Evolutionary conservation across 1,139 yeast species (phyloP).

Genomic region (Suhomyces chickasaworum): DNA sequence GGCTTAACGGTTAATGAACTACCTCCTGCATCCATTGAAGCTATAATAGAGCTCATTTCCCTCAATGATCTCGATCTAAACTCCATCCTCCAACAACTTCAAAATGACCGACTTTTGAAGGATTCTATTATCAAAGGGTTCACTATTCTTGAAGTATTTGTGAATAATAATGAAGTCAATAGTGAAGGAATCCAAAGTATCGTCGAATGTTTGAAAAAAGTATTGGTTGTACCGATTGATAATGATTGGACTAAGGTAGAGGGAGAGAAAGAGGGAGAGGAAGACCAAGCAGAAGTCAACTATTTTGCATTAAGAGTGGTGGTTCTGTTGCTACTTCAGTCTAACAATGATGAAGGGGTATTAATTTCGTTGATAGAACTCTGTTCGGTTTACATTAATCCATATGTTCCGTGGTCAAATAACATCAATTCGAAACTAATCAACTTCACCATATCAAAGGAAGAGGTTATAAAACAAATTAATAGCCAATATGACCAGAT

Average conservation of each 20-base stretch:
- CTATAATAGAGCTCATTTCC: neutral
- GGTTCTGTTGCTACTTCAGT: neutral
- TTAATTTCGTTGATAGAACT: conserved; percentile 7
- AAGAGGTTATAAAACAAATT: neutral
- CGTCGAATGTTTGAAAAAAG: neutral
- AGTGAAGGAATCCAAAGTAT: neutral
- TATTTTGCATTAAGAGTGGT: conserved; percentile 8
- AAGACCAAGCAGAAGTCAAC: neutral
- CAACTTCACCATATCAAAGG: conserved; percentile 10
- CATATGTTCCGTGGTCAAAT: conserved; percentile 35
- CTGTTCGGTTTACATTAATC: conserved; percentile 29
- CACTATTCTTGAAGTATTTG: conserved; percentile 1
- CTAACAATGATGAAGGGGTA: neutral
- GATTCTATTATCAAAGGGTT: neutral
- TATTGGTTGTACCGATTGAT: neutral
- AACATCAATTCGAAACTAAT: conserved; percentile 20
- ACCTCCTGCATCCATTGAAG: neutral
- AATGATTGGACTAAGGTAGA: neutral
- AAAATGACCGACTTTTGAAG: neutral
- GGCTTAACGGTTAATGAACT: neutral
- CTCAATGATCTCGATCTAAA: neutral
- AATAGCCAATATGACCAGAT: neutral
- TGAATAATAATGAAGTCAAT: neutral
- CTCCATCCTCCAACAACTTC: neutral
- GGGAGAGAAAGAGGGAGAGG: no score